phyloP scores from a whole-genome alignment of 1,284 basidiomycete genomes.

The Malassezia pachydermatis region DNA sequence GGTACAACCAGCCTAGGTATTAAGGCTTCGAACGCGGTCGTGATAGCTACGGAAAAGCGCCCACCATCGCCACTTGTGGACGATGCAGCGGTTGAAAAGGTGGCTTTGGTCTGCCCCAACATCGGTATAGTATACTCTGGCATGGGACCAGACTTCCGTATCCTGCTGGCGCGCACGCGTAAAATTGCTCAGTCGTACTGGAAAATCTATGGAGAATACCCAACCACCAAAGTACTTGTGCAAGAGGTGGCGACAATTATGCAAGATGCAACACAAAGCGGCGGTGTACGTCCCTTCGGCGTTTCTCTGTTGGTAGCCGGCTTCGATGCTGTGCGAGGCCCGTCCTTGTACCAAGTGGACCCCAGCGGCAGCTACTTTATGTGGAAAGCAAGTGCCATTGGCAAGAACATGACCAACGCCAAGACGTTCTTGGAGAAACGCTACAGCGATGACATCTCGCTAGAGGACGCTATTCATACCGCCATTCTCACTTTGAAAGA shows the following conservation, averaged over 20 bases:
- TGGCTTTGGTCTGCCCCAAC: slow-evolving; percentile 90
- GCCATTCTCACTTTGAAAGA: slow-evolving; percentile 97
- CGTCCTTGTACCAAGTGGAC: slow-evolving; percentile 93
- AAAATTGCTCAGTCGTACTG: slow-evolving; percentile 98
- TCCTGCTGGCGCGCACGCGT: slow-evolving; percentile 82
- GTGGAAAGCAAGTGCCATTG: slow-evolving; percentile 99
- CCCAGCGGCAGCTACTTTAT: slow-evolving; percentile 88
- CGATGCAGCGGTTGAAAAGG: slow-evolving; percentile 89
- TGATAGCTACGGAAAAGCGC: slow-evolving; percentile 99
- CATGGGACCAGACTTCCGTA: slow-evolving; percentile 97
- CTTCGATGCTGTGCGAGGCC: slow-evolving; percentile 82
- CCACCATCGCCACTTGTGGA: slow-evolving; percentile 93
- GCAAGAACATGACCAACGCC: slow-evolving; percentile 98
- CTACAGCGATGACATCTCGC: slow-evolving; percentile 98
- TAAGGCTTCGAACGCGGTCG: slow-evolving; percentile 97
- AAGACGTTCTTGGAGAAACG: slow-evolving; percentile 95
- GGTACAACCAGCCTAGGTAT: slow-evolving; percentile 96
- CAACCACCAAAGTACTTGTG: slow-evolving; percentile 89
- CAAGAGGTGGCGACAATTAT: slow-evolving; percentile 95
- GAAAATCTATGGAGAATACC: slow-evolving; percentile 98
- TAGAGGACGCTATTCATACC: slow-evolving; percentile 98
- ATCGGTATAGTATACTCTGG: slow-evolving; percentile 94
- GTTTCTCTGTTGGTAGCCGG: slow-evolving; percentile 93
- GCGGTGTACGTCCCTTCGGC: slow-evolving; percentile 94
- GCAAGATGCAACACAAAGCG: slow-evolving; percentile 97